Percentiles rank a stretch among this genome's conserved stretches.
These are phyloP conservation scores for Penicillium sp. DNA, from an alignment of 2,329 filamentous ascomycete species.

Conservation along the genomic window DNA sequence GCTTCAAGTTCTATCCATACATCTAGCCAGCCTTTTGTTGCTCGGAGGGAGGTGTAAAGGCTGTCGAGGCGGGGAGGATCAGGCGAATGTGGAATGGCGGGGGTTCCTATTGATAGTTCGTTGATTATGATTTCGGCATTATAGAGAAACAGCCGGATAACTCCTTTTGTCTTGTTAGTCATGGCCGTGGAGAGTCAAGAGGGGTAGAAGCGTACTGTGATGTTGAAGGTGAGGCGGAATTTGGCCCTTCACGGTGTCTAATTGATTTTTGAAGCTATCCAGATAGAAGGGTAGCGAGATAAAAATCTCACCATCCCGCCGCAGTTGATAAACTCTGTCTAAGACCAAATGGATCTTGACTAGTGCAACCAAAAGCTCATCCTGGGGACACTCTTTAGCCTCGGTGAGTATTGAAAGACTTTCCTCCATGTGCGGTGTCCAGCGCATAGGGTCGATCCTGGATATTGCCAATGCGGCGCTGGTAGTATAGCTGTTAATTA, in stretches of 20 bases:
- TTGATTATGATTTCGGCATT: slow-evolving; percentile 25
- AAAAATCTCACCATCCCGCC: slow-evolving; percentile 16
- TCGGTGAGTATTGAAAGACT: slow-evolving; percentile 50
- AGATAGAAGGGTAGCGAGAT: slow-evolving; percentile 17
- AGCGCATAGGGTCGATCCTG: slow-evolving; percentile 50
- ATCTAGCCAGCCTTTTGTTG: slow-evolving; percentile 24
- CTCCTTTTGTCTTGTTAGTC: slow-evolving; percentile 12
- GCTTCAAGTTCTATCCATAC: slow-evolving; percentile 15
- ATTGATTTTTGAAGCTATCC: slow-evolving; percentile 20
- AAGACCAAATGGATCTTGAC: slow-evolving; percentile 26
- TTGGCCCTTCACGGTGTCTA: slow-evolving; percentile 19
- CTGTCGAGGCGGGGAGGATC: slow-evolving; percentile 24
- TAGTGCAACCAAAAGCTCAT: slow-evolving; percentile 47
- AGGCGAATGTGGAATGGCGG: slow-evolving; percentile 17
- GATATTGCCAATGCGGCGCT: slow-evolving; percentile 35
- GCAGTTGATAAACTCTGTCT: slow-evolving; percentile 18
- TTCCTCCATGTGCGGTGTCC: slow-evolving; percentile 60
- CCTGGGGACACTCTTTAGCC: slow-evolving; percentile 49
- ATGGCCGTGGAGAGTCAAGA: background rate
- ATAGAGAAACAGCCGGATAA: slow-evolving; percentile 12
- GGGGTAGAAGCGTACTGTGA: slow-evolving; percentile 17
- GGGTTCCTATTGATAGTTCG: slow-evolving; percentile 18
- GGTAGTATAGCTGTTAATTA: slow-evolving; percentile 17
- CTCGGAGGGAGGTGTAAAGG: slow-evolving; percentile 21
- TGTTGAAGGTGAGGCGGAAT: slow-evolving; percentile 20